Evolutionary conservation across 306 rosid genomes (phyloP), one percentile per base, ranked within the genome.

Genomic region (Quercus alba): DNA sequence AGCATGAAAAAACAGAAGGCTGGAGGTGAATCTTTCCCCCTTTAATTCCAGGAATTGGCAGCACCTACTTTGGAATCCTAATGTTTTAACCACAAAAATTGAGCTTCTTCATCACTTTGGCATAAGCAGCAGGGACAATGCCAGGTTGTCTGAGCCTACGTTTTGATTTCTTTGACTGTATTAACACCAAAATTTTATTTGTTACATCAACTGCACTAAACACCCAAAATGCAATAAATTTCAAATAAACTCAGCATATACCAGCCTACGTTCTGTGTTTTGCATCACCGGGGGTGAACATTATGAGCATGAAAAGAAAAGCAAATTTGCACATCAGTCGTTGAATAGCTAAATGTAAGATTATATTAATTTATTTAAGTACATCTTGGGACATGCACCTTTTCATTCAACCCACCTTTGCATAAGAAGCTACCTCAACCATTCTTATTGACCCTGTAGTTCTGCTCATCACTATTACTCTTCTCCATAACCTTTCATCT

Each of bases 11-110:
- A 62, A 56, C 72, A 31, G 75, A 72, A 78, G 55, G 70, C 23
- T 28, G 75, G 74, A 20, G 30, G 73, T 70, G 81, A 51, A 9
- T 77, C 4, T 26, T 76, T 74, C 69, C 77, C 51, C 21, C 80
- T 81, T 83, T 74, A 75, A 82, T 38, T 38, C 0, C 46, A 38
- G 46, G 46, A 38, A 38, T 38, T 38, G 46, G 46, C 11, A 2
- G 11, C 11, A 38, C 46, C 11, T 7, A 38, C 11, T 38, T 38
- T 38, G 11, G 46, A 38, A 38, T 38, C 46, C 46, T 38, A 38
- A 38, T 7, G 46, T 7, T 38, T 1, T 38, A 38, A 38, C 46
- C 11, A 8, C 46, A 38, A 38, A 38, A 38, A 7, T 38, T 6
- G 44, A 38, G 44, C 44, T 38, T 38, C 46, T 38, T 7, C 46